Evolutionary conservation across 2,329 filamentous ascomycete species (phyloP), one percentile per base, ranked within the genome.

Genomic region (Amesomyces nigricolor): DNA sequence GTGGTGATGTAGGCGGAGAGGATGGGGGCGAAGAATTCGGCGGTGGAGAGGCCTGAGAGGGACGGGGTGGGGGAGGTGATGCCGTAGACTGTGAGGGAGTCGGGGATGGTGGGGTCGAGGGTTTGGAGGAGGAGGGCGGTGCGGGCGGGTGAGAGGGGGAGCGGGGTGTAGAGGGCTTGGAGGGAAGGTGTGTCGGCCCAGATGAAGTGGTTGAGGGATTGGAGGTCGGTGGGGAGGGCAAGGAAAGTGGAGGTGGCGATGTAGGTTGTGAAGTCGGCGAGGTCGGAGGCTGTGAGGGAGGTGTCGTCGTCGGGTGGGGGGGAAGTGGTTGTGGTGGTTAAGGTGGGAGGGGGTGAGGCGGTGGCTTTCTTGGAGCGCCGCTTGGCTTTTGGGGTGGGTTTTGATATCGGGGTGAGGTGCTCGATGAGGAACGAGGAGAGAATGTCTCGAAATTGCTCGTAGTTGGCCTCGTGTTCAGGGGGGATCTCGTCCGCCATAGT

Each of bases 261-360:
- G 69, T 91, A 94, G 74, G 91, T 85, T 52, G 88, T 83, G 70
- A 95, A 95, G 1, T 95, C 90, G 57, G 58, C 47, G 2, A 63
- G 60, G 35, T 62, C 61, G 19, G 61, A 58, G 14, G 53, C 50
- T 9, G 44, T 32, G 30, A 40, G 30, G 7, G 44, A 38, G 1
- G 51, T 2, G 17, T 46, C 50, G 44, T 29, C 14, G 44, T 39
- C 17, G 22, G 22, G 3, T 32, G 46, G 40, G 35, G 54, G 4
- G 50, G 49, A 11, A 47, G 14, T 22, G 53, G 43, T 42, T 14
- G 44, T 35, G 22, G 54, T 19, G 16, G 35, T 37, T 1, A 16
- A 14, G 29, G 30, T 26, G 19, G 43, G 5, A 10, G 32, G 22
- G 7, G 40, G 9, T 19, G 42, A 11, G 10, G 53, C 6, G 4